These are phyloP conservation scores for Trichoderma erinaceum DNA, from an alignment of 495 filamentous ascomycete species.

Conservation along the genomic window DNA sequence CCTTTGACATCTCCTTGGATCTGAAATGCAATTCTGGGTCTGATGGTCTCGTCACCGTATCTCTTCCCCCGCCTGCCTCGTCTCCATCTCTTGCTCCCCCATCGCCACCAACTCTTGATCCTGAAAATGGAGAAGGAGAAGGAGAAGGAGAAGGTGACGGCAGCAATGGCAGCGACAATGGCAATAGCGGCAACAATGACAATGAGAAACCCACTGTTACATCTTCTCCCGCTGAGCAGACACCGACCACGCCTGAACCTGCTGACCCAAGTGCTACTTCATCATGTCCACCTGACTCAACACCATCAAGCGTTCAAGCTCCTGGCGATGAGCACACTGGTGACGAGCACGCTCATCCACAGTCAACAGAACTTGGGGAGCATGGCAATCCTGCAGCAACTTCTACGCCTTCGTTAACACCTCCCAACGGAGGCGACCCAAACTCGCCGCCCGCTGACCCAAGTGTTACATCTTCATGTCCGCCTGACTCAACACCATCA, in stretches of 20 bases:
- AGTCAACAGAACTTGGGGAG: not conserved
- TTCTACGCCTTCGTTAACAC: not conserved
- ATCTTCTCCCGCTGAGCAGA: not conserved
- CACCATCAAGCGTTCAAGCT: not conserved
- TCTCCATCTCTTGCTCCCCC: not conserved
- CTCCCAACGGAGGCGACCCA: not conserved
- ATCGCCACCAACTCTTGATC: not conserved
- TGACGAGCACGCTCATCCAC: not conserved
- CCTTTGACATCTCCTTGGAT: not conserved
- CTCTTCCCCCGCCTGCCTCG: not conserved
- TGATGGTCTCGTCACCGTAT: slow-evolving; percentile 1
- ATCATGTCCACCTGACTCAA: not conserved
- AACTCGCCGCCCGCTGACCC: not conserved
- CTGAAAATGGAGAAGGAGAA: not conserved
- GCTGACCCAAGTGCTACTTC: not conserved
- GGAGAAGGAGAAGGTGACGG: not conserved
- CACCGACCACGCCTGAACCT: not conserved
- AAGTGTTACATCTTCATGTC: not conserved
- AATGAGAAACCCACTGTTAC: not conserved
- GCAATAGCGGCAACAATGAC: not conserved
- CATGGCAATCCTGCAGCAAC: not conserved
- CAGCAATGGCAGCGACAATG: not conserved
- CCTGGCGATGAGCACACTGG: not conserved
- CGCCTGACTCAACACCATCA: not conserved
- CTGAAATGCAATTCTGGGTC: not conserved